A percentile compares a stretch with the other conserved stretches of the same genome.
phyloP scores from a whole-genome alignment of 169 alveolate genomes.

The Eimeria zaria region DNA sequence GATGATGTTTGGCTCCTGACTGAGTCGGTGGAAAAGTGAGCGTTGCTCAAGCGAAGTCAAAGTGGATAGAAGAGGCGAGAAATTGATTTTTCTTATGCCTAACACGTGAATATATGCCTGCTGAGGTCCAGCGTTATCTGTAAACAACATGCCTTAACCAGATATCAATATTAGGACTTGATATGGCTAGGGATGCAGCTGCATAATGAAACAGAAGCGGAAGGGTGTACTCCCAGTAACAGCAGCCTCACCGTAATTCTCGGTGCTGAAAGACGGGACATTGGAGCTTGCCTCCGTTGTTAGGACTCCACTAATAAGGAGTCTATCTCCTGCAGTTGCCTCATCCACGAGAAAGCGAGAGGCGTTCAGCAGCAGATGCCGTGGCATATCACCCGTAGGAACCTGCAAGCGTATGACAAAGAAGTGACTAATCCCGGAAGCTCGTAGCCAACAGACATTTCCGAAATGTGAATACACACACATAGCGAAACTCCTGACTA shows the following conservation, averaged over 20 bases:
- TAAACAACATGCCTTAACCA: background rate
- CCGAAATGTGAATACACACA: background rate
- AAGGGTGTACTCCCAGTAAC: background rate
- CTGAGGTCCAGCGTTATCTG: constrained; percentile 67
- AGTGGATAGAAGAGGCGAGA: constrained; percentile 51
- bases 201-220: background rate
- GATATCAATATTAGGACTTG: too few species aligned
- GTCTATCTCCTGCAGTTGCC: constrained; percentile 99
- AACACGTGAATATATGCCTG: constrained; percentile 91
- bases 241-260: constrained; percentile 25
- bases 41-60: constrained; percentile 71
- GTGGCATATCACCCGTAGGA: constrained; percentile 96
- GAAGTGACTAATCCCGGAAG: background rate
- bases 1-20: constrained; percentile 91
- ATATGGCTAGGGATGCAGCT: too few species aligned
- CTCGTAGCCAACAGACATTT: background rate
- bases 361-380: constrained; percentile 94
- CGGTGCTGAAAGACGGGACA: background rate
- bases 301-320: constrained; percentile 96
- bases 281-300: constrained; percentile 82
- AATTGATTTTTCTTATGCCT: constrained; percentile 86
- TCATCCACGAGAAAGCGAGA: constrained; percentile 96
- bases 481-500: background rate
- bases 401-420: constrained; percentile 77
- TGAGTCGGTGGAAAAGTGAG: constrained; percentile 87